phyloP scores from a whole-genome alignment of 257 asterid species.

The Salvia rosmarinus region DNA sequence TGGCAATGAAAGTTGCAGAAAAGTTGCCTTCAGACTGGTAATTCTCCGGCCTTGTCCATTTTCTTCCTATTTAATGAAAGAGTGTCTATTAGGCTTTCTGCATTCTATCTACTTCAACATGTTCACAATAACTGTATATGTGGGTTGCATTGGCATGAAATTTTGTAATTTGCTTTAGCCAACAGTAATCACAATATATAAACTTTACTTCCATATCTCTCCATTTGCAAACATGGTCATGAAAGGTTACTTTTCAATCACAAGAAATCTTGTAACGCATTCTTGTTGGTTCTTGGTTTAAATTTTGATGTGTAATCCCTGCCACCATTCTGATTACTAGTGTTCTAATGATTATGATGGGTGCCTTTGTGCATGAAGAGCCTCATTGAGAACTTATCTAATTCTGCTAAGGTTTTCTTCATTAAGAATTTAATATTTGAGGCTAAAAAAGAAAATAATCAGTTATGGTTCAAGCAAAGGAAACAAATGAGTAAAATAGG shows the following conservation, averaged over 20 bases:
- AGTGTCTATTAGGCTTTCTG: slow-evolving; percentile 10
- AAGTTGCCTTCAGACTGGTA: slow-evolving; percentile 92
- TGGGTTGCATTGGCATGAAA: slow-evolving; percentile 27
- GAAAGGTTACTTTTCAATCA: slow-evolving; percentile 8
- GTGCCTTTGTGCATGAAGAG: slow-evolving; percentile 10
- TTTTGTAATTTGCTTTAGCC: slow-evolving; percentile 6
- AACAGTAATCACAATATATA: not conserved
- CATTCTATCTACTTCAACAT: slow-evolving; percentile 2
- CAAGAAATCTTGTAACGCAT: slow-evolving; percentile 7
- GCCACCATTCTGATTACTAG: slow-evolving; percentile 5
- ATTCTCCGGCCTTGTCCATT: slow-evolving; percentile 25
- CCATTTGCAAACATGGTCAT: slow-evolving; percentile 1
- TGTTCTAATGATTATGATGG: slow-evolving; percentile 7
- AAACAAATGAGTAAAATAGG: slow-evolving; percentile 4
- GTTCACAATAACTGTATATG: not conserved
- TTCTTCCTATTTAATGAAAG: slow-evolving; percentile 19
- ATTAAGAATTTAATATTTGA: not conserved
- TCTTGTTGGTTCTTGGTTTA: not conserved
- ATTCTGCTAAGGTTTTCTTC: not conserved
- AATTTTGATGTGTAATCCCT: slow-evolving; percentile 8
- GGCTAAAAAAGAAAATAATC: not conserved
- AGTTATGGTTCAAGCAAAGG: slow-evolving; percentile 8
- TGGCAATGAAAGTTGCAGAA: slow-evolving; percentile 68
- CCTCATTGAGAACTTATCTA: not conserved
- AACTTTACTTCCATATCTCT: slow-evolving; percentile 1